Evolutionary conservation across 441 rosid species (phyloP), one percentile per base, ranked within the genome.

Genomic region (Melastoma candidum): DNA sequence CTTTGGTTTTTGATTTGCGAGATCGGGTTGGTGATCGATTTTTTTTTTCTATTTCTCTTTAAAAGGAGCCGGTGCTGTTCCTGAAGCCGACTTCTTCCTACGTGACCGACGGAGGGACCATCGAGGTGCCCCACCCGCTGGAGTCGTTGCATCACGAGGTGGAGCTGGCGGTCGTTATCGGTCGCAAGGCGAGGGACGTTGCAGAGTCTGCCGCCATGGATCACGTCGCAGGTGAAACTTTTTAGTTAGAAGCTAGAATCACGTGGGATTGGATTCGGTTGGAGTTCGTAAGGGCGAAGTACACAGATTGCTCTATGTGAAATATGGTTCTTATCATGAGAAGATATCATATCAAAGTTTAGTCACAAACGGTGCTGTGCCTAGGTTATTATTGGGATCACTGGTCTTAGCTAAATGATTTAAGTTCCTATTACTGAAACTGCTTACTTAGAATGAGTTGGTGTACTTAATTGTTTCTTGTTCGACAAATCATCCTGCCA

Each of bases 61-160:
- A 49, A 48, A 36, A 90, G 97, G 96, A 77, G 59, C 98, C 97
- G 12, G 92, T 92, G 27, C 60, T 92, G 78, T 92, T 92, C 64
- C 73, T 92, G 26, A 92, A 88, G 74, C 98, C 94, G 44, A 92
- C 98, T 26, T 92, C 98, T 14, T 92, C 94, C 10, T 92, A 88
- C 64, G 50, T 92, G 64, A 80, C 77, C 45, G 87, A 79, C 26
- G 95, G 96, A 25, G 95, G 98, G 49, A 85, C 96, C 12, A 85
- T 92, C 58, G 82, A 83, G 84, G 71, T 92, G 53, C 98, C 98
- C 7, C 87, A 78, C 26, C 76, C 85, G 2, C 67, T 72, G 46
- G 75, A 73, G 46, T 82, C 94, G 47, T 79, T 92, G 59, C 74
- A 92, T 70, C 85, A 92, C 64, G 98, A 92, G 62, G 98, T 92